These are phyloP conservation scores for Daedaleopsis nitida DNA, from an alignment of 768 basidiomycete species.

Conservation along the genomic window DNA sequence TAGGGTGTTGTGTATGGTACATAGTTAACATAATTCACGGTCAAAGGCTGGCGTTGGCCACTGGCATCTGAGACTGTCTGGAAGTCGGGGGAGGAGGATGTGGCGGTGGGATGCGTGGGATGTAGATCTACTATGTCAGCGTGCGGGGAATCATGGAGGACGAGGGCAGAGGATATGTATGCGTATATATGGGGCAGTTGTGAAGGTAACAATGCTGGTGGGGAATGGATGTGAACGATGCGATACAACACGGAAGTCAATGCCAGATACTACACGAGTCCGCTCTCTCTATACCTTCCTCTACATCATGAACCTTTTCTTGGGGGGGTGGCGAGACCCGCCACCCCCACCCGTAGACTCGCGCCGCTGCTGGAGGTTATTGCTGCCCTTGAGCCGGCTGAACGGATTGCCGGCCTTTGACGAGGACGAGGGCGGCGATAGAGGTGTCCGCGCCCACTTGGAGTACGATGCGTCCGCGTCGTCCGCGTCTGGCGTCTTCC, in stretches of 20 bases:
- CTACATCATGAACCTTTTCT: constrained; percentile 39
- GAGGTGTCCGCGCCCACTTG: constrained; percentile 23
- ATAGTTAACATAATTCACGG: constrained; percentile 18
- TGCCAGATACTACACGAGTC: not conserved
- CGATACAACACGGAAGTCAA: constrained; percentile 1
- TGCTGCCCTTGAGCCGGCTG: constrained; percentile 35
- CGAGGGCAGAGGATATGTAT: not conserved
- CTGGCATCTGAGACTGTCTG: not conserved
- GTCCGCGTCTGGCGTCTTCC: constrained; percentile 41
- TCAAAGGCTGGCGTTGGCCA: not conserved
- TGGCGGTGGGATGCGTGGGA: not conserved
- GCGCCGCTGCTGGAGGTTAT: constrained; percentile 34
- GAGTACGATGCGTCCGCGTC: constrained; percentile 29
- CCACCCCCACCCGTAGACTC: constrained; percentile 18
- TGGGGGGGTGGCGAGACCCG: constrained; percentile 32
- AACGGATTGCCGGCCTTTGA: constrained; percentile 37
- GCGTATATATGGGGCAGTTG: not conserved
- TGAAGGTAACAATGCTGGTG: not conserved
- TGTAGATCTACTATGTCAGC: not conserved
- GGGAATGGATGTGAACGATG: not conserved
- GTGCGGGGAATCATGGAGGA: not conserved
- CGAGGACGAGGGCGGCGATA: constrained; percentile 8
- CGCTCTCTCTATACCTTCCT: not conserved
- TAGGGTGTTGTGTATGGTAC: constrained; percentile 9
- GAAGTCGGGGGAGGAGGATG: not conserved